phyloP scores from a whole-genome alignment of 768 basidiomycete genomes.

The Steccherinum ochraceum region DNA sequence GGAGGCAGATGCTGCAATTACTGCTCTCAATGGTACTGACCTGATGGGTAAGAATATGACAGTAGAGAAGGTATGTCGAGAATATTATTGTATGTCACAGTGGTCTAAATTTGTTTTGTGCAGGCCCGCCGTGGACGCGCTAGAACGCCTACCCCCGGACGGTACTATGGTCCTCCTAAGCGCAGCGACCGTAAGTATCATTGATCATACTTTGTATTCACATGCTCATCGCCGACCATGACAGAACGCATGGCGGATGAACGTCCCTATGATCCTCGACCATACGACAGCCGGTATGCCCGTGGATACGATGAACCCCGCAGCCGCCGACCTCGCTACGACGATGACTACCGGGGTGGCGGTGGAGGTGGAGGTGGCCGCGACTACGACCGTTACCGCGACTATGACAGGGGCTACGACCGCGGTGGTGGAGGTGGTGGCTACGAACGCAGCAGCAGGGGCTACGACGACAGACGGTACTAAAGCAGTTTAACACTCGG shows the following conservation, averaged over 20 bases:
- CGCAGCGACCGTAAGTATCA: constrained; percentile 52
- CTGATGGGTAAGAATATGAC: constrained; percentile 82
- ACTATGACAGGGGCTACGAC: constrained; percentile 29
- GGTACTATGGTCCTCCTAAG: constrained; percentile 93
- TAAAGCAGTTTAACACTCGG: constrained; percentile 18
- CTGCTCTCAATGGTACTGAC: constrained; percentile 76
- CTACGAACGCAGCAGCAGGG: too few relatives aligned
- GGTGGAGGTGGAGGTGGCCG: constrained; percentile 45
- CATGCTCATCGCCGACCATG: constrained; percentile 4
- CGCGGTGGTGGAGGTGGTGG: constrained; percentile 32
- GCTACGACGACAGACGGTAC: constrained; percentile 41
- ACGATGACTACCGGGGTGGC: constrained; percentile 31
- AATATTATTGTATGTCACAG: constrained; percentile 10
- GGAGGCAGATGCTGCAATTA: constrained; percentile 89
- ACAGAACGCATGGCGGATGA: constrained; percentile 44
- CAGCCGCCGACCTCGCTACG: constrained; percentile 45
- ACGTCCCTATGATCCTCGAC: constrained; percentile 86
- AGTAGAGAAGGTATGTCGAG: constrained; percentile 89
- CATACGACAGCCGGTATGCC: constrained; percentile 83
- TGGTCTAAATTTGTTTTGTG: constrained; percentile 3
- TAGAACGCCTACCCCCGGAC: constrained; percentile 87
- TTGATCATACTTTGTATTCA: neutral
- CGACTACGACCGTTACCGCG: constrained; percentile 33
- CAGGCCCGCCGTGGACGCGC: constrained; percentile 88
- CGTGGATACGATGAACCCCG: constrained; percentile 31